Evolutionary conservation across 2,329 filamentous ascomycete species (phyloP), one percentile per base, ranked within the genome.

Genomic region (Xylariaceae sp.): DNA sequence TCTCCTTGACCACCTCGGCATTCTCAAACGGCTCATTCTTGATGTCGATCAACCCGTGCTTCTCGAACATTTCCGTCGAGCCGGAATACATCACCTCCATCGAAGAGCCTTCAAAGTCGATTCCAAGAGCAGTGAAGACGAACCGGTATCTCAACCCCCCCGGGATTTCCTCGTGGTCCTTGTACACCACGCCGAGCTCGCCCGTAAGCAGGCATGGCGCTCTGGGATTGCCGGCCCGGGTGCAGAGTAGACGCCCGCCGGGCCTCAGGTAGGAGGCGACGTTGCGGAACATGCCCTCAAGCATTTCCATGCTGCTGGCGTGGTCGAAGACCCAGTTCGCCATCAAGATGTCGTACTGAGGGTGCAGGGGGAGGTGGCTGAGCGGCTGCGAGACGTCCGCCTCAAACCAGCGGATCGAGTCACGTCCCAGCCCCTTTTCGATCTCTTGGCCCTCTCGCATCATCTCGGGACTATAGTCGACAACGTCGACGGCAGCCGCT

Each of bases 251-350:
- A 12, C 43, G 46, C 1, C 59, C 58, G 1, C 57, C 56, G 0
- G 57, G 53, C 41, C 52, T 54, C 9, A 59, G 40, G 27, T 52
- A 43, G 1, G 39, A 21, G 1, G 36, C 41, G 9, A 59, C 36
- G 31, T 62, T 60, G n/a, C 26, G 30, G 48, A 52, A 56, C 48
- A 62, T 59, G 21, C 42, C 54, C 36, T 51, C 47, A 7, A 60
- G 48, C 11, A 43, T 43, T 5, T 42, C 49, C 13, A 51, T 19
- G 17, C 27, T 51, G 5, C 42, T 44, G 13, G 53, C 55, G 42
- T 58, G 55, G 38, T 58, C 54, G 36, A 62, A 51, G 17, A 57
- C 37, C 57, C 58, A 61, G 40, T 60, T 59, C 3, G 50, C 57
- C 56, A 61, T 59, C 31, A 59, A 54, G 13, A 61, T 36, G 37